Percentiles rank a stretch among this genome's conserved stretches.
Conservation (phyloP, 2,329 filamentous ascomycete species). For the Arthrobotrys pseudoclavata region DNA sequence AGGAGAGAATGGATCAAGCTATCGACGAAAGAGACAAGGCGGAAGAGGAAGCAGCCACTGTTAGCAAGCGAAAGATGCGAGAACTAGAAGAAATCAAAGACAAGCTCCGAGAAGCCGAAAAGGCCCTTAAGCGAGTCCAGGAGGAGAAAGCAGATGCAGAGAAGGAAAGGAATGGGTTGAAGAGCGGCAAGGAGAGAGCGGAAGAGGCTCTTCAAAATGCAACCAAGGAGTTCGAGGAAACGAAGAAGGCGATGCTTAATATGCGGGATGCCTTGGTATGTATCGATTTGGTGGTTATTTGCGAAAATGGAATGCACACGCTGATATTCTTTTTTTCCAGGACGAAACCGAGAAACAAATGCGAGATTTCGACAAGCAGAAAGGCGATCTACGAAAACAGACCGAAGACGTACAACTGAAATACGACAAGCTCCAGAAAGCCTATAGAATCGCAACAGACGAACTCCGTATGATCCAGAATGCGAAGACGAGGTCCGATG, state of each 20-base stretch:
- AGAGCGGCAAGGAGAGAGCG: constrained; percentile 79
- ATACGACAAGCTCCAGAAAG: constrained; percentile 83
- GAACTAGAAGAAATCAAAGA: constrained; percentile 88
- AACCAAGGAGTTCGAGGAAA: constrained; percentile 79
- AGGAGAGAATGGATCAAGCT: constrained; percentile 86
- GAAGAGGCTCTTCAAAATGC: constrained; percentile 79
- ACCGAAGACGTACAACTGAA: constrained; percentile 83
- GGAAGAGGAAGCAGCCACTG: constrained; percentile 87
- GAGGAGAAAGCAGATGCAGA: constrained; percentile 85
- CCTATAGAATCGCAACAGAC: constrained; percentile 69
- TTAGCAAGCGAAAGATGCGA: constrained; percentile 80
- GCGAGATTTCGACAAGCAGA: constrained; percentile 85
- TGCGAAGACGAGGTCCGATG: constrained; percentile 51
- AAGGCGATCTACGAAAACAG: constrained; percentile 78
- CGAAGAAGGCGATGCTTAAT: constrained; percentile 81
- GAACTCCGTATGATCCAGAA: constrained; percentile 63
- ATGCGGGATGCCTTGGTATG: constrained; percentile 77
- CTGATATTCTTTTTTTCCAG: constrained; percentile 26
- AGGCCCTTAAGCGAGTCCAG: constrained; percentile 77
- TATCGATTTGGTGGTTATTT: background rate
- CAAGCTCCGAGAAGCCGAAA: constrained; percentile 84
- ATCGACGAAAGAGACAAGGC: constrained; percentile 94
- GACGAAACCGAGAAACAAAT: constrained; percentile 90
- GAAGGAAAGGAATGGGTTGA: constrained; percentile 79
- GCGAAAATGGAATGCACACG: constrained; percentile 7